A percentile compares a stretch with the other conserved stretches of the same genome.
Evolutionary conservation across 345 rosid species (phyloP).

Genomic region (Chamaenerion angustifolium): DNA sequence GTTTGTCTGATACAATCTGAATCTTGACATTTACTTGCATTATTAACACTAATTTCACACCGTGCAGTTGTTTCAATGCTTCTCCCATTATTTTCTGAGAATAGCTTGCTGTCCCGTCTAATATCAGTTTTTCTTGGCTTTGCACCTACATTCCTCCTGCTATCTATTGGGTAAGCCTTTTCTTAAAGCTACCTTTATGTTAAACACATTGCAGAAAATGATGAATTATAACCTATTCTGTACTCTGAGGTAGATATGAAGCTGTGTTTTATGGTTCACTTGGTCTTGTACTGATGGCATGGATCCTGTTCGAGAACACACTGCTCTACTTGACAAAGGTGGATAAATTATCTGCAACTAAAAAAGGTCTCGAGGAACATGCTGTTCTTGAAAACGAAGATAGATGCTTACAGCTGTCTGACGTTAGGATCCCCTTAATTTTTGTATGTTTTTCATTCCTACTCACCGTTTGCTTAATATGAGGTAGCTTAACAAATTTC

Average conservation of each 20-base stretch:
- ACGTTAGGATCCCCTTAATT: constrained; percentile 64
- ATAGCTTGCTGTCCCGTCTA: constrained; percentile 54
- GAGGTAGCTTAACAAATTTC: neutral
- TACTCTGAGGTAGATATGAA: constrained; percentile 56
- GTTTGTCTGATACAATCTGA: neutral
- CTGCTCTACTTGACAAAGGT: constrained; percentile 31
- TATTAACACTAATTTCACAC: neutral
- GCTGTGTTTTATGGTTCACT: constrained; percentile 85
- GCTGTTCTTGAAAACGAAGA: constrained; percentile 30
- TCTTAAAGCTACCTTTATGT: neutral
- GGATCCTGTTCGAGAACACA: constrained; percentile 76
- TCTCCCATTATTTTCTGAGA: constrained; percentile 72
- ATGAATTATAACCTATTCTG: constrained; percentile 1
- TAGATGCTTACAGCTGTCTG: constrained; percentile 70
- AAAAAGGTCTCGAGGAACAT: constrained; percentile 23
- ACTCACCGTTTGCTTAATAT: neutral
- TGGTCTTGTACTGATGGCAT: constrained; percentile 57
- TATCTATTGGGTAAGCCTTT: constrained; percentile 66
- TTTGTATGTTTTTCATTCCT: constrained; percentile 44
- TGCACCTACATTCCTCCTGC: constrained; percentile 78
- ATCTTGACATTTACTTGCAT: neutral
- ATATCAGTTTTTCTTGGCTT: constrained; percentile 83
- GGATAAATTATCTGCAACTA: constrained; percentile 24
- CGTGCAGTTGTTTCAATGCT: constrained; percentile 58
- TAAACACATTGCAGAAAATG: neutral